Percentiles rank a stretch among this genome's conserved stretches.
Evolutionary conservation across 768 basidiomycete species (phyloP).

Genomic region (Mycena capillaripes): DNA sequence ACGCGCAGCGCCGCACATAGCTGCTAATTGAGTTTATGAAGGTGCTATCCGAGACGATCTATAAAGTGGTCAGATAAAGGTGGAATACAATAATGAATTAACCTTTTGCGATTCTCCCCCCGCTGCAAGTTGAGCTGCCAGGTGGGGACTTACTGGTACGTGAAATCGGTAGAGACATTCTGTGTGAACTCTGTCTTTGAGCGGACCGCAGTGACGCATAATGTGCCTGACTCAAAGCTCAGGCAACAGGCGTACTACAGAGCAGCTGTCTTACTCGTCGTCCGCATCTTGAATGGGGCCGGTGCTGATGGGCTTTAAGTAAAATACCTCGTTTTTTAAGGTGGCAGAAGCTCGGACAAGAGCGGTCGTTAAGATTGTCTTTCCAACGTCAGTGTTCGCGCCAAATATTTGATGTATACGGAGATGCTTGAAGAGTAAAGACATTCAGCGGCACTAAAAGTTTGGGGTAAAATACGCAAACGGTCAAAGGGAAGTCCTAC

Average conservation of each 20-base stretch:
- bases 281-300: constrained; percentile 87
- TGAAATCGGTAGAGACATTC: constrained; percentile 87
- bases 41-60: constrained; percentile 75
- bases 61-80: constrained; percentile 41
- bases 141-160: constrained; percentile 94
- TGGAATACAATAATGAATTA: constrained; percentile 4
- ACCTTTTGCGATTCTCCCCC: constrained; percentile 49
- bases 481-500: too few species aligned
- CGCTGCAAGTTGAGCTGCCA: constrained; percentile 75
- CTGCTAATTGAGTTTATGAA: constrained; percentile 75
- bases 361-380: constrained; percentile 91
- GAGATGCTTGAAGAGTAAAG: constrained; percentile 87
- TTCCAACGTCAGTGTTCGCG: constrained; percentile 96
- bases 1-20: constrained; percentile 71
- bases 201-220: constrained; percentile 60
- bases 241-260: neutral
- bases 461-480: too few species aligned
- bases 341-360: constrained; percentile 84
- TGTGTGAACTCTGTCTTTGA: constrained; percentile 60
- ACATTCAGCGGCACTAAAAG: too few species aligned
- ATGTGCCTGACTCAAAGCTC: constrained; percentile 69
- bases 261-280: constrained; percentile 72
- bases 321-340: constrained; percentile 66
- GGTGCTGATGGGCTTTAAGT: constrained; percentile 94
- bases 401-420: constrained; percentile 94